Evolutionary conservation across 768 basidiomycete species (phyloP), one percentile per base, ranked within the genome.

Genomic region (Artomyces pyxidatus): DNA sequence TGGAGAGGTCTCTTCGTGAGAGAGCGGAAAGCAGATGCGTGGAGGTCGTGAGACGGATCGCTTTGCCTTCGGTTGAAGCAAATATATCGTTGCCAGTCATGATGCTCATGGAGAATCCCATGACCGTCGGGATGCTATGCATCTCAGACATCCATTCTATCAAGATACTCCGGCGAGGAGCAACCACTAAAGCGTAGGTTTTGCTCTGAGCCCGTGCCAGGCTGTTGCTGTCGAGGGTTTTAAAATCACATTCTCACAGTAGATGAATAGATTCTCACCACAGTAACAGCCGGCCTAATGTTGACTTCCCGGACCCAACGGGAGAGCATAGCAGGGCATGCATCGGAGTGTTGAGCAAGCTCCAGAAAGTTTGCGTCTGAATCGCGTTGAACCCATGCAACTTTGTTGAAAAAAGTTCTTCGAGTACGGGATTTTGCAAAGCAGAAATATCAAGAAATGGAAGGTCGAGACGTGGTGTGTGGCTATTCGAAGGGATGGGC

Each of bases 351-450:
- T 83, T 78, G 45, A 83, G 67, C 14, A 88, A 57, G 35, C 81
- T 79, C 90, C 95, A 98, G 63, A 88, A 88, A 6, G 78, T 71
- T 54, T 98, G 95, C 0, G 87, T 89, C 61, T 99, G 96, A 1
- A 96, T 80, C 1, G 82, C 78, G 58, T 92, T 96, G 62, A 98
- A 74, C 26, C 75, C 72, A 21, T 67, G 70, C 23, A 85, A 53
- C 38, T 67, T 71, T 2, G 65, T 59, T 12, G 71, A 63, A 54
- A 84, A 74, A 2, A 73, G 50, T 17, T 69, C 64, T 56, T 74
- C 69, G 3, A 87, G 61, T 2, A 61, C 50, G 0, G 70, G 63
- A 50, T 79, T 67, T 40, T 71, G 71, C 12, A 88, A 60, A 6
- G 72, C 69, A 14, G 76, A 74, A 22, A 78, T 68, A 6, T 76